phyloP scores from a whole-genome alignment of 2,329 filamentous ascomycete species.

The Lanzia echinophila region DNA sequence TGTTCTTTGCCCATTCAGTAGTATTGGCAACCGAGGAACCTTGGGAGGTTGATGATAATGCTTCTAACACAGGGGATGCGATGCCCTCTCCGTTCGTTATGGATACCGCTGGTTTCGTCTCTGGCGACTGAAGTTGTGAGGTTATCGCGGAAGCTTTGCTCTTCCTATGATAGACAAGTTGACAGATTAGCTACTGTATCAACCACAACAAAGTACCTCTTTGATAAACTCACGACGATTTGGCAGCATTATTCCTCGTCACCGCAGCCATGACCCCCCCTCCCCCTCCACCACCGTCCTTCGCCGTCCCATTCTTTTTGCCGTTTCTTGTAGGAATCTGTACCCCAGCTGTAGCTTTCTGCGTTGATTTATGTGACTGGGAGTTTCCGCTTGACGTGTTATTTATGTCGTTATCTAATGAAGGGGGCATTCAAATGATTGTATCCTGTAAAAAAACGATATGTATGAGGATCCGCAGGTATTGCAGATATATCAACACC shows the following conservation, averaged over 20 bases:
- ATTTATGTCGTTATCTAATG: constrained; percentile 29
- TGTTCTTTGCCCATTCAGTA: constrained; percentile 40
- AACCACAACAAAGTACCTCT: neutral
- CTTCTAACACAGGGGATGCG: constrained; percentile 28
- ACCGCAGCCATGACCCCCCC: constrained; percentile 27
- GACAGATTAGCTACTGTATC: constrained; percentile 2
- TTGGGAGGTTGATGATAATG: constrained; percentile 26
- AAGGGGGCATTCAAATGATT: constrained; percentile 32
- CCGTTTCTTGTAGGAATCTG: constrained; percentile 27
- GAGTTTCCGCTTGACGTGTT: constrained; percentile 18
- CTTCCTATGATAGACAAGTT: constrained; percentile 5
- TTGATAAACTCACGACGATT: constrained; percentile 25
- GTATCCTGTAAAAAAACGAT: neutral
- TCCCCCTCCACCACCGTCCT: constrained; percentile 21
- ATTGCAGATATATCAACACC: constrained; percentile 4
- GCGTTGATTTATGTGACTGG: constrained; percentile 20
- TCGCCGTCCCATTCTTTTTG: constrained; percentile 31
- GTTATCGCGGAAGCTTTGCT: constrained; percentile 6
- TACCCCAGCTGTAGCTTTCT: constrained; percentile 23
- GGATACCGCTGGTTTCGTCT: constrained; percentile 22
- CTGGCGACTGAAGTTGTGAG: constrained; percentile 21
- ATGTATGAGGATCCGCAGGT: neutral
- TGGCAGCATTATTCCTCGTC: constrained; percentile 28
- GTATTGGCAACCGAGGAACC: constrained; percentile 20
- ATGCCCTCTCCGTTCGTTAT: constrained; percentile 20